Evolutionary conservation across 805 yeast genomes (phyloP).

Genomic region (Wickerhamiella lipophila): DNA sequence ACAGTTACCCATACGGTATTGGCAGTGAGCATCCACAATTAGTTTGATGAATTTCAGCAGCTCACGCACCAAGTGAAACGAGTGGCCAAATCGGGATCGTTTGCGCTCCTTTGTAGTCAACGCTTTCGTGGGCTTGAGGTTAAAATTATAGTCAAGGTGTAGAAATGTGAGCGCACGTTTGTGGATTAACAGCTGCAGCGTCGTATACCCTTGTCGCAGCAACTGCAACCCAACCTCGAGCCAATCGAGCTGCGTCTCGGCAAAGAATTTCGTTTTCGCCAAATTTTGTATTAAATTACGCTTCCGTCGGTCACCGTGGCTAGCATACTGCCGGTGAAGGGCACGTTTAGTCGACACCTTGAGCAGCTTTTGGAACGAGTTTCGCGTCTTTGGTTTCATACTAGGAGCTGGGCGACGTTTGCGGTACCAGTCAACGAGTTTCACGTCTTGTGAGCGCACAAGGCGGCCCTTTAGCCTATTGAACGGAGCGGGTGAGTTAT

Average conservation of each 20-base stretch:
- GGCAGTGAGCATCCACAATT: constrained; percentile 87
- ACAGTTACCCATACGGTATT: constrained; percentile 74
- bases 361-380: constrained; percentile 81
- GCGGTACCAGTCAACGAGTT: constrained; percentile 62
- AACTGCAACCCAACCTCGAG: constrained; percentile 95
- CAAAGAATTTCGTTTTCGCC: constrained; percentile 74
- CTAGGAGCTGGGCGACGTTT: constrained; percentile 37
- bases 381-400: constrained; percentile 62
- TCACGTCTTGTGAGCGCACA: constrained; percentile 80
- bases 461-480: constrained; percentile 58
- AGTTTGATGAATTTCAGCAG: constrained; percentile 71
- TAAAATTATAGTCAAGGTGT: constrained; percentile 91
- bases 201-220: constrained; percentile 84
- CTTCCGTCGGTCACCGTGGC: constrained; percentile 2
- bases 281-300: constrained; percentile 51
- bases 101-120: constrained; percentile 93
- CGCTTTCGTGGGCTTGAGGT: constrained; percentile 90
- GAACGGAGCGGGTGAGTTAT: constrained; percentile 41
- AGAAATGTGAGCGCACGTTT: constrained; percentile 81
- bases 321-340: constrained; percentile 32
- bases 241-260: constrained; percentile 90
- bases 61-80: constrained; percentile 89
- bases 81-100: constrained; percentile 89
- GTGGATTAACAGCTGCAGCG: constrained; percentile 81
- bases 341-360: constrained; percentile 63